Evolutionary conservation across 108 stramenopile genomes (phyloP), one percentile per base, ranked within the genome.

Genomic region (Cyclotella choctawhatcheeana): DNA sequence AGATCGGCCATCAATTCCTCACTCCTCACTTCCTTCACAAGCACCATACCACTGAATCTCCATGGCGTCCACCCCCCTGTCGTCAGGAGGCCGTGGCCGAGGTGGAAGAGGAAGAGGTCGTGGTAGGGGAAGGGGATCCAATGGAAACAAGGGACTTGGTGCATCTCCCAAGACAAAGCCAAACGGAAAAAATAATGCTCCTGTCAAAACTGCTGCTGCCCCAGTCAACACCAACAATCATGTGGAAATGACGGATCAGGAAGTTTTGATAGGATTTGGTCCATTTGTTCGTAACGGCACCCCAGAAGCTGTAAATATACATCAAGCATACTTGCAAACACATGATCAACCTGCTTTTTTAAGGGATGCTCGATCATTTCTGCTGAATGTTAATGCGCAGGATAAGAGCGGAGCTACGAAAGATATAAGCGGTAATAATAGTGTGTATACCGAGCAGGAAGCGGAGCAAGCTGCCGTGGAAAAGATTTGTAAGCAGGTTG

Each of bases 191-290:
- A 69, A 22, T 33, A 50, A 40, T 12, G 37, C 24, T 10, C 18
- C 13, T 58, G 64, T 54, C 29, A 67, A 53, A 18, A 22, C 37
- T 44, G 60, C 67, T 30, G 50, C 65, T 2, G 53, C 26, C 27
- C 25, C 21, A 5, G 26, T 54, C 26, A 54, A 54, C 5, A 25
- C 26, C 26, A 54, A 29, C 53, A 17, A 10, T 48, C 25, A 54
- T 27, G 25, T 5, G 6, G 17, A 54, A 26, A 24, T 54, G 53
- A 54, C 53, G 5, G 53, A 69, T 7, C 56, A 90, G 86, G 81
- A 90, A 6, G 74, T 90, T 5, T 67, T 90, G 59, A 88, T 90
- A 50, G 82, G 83, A 2, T 90, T 90, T 50, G 85, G 88, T 67
- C 87, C 87, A 3, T 86, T 84, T 48, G 78, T 93, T 27, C 85